Conservation (phyloP, 176 grass and related monocot genomes). For the Hsuehochloa calcarea region DNA sequence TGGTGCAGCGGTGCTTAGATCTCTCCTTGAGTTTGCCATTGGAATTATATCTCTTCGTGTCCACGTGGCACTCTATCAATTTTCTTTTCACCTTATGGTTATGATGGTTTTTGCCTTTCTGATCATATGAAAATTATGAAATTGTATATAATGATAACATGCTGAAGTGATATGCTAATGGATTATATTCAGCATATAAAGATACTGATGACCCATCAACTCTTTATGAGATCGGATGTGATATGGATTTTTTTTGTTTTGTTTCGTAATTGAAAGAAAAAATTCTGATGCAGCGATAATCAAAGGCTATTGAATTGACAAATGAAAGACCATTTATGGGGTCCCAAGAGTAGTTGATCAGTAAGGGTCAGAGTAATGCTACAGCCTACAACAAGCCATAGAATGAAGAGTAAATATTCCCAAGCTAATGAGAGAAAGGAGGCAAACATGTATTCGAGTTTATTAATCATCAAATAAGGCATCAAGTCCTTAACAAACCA, state of each 20-base stretch:
- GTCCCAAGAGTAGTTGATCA: slow-evolving; percentile 15
- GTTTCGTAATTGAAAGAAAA: slow-evolving; percentile 13
- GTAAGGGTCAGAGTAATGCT: slow-evolving; percentile 1
- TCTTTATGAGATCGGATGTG: background rate
- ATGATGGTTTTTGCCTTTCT: background rate
- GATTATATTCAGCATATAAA: slow-evolving; percentile 5
- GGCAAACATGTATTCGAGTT: slow-evolving; percentile 24
- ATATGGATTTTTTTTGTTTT: background rate
- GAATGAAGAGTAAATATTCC: slow-evolving; percentile 22
- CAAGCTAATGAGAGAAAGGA: background rate
- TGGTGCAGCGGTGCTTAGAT: background rate
- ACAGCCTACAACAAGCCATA: background rate
- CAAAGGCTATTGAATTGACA: background rate
- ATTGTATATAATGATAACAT: background rate
- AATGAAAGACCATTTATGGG: background rate
- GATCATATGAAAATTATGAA: background rate
- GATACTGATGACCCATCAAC: slow-evolving; percentile 9
- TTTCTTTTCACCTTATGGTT: background rate
- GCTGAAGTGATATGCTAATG: background rate
- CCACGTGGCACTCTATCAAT: background rate
- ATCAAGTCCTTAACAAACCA: slow-evolving; percentile 7
- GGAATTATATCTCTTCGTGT: background rate
- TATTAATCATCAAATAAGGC: slow-evolving; percentile 32
- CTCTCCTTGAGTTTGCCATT: background rate
- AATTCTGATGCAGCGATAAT: background rate